These are phyloP conservation scores for Strobilomyces confusus DNA, from an alignment of 768 basidiomycete genomes.

Conservation along the genomic window DNA sequence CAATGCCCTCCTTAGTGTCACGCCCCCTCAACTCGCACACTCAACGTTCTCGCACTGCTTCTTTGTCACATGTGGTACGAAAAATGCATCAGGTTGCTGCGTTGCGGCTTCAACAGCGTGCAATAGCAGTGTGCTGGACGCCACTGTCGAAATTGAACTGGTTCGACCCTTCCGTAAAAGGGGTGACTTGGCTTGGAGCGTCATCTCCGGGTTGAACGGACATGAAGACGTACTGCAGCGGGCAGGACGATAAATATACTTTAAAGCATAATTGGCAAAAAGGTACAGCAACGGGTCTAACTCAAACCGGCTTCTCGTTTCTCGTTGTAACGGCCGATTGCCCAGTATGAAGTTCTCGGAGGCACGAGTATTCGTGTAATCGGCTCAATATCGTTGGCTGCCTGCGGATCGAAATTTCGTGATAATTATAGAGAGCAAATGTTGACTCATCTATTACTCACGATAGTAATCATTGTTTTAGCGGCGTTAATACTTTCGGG, in stretches of 20 bases:
- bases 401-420: background rate
- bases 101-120: background rate
- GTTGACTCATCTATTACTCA: slow-evolving; percentile 8
- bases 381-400: slow-evolving; percentile 6
- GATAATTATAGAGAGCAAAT: slow-evolving; percentile 13
- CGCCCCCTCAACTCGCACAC: no score
- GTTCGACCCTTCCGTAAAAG: background rate
- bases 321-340: background rate
- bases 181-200: background rate
- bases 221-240: background rate
- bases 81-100: background rate
- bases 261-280: background rate
- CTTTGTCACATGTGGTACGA: background rate
- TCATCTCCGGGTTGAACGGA: background rate
- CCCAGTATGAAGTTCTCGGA: background rate
- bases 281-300: background rate
- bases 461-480: background rate
- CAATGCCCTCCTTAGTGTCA: no score
- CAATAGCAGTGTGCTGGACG: background rate
- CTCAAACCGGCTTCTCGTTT: background rate
- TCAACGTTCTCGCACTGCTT: no score
- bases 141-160: slow-evolving; percentile 1
- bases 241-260: background rate
- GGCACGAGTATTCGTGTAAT: background rate
- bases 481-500: background rate